These are phyloP conservation scores for Deinandra increscens DNA, from an alignment of 129 eudicot species.

Conservation along the genomic window DNA sequence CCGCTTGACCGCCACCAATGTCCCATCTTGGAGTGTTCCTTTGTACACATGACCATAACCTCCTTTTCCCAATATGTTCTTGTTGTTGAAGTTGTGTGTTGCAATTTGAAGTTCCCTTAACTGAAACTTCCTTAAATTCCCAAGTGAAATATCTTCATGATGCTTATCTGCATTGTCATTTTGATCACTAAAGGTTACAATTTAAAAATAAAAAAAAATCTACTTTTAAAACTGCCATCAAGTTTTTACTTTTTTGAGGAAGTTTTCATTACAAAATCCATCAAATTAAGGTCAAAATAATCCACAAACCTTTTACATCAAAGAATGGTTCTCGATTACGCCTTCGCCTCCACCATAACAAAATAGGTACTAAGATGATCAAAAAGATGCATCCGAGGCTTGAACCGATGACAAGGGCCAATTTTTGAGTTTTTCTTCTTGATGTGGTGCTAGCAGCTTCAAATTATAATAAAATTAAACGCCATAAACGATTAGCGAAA, in stretches of 20 bases:
- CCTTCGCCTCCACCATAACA: constrained; percentile 53
- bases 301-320: constrained; percentile 59
- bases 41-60: constrained; percentile 87
- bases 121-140: constrained; percentile 70
- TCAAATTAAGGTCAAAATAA: constrained; percentile 13
- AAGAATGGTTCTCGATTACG: constrained; percentile 40
- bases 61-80: constrained; percentile 77
- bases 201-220: background rate
- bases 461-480: constrained; percentile 9
- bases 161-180: constrained; percentile 47
- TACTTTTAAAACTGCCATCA: background rate
- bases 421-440: constrained; percentile 46
- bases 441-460: constrained; percentile 39
- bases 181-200: background rate
- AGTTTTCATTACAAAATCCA: background rate
- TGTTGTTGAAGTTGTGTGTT: constrained; percentile 76
- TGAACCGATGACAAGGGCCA: constrained; percentile 53
- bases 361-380: constrained; percentile 39
- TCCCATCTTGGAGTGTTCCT: constrained; percentile 65
- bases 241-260: background rate
- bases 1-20: constrained; percentile 78
- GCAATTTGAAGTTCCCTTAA: constrained; percentile 77
- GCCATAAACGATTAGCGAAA: constrained; percentile 8
- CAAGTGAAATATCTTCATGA: constrained; percentile 71
- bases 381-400: constrained; percentile 56